phyloP scores from a whole-genome alignment of 2,329 filamentous ascomycete genomes.

The Biscogniauxia sp. region DNA sequence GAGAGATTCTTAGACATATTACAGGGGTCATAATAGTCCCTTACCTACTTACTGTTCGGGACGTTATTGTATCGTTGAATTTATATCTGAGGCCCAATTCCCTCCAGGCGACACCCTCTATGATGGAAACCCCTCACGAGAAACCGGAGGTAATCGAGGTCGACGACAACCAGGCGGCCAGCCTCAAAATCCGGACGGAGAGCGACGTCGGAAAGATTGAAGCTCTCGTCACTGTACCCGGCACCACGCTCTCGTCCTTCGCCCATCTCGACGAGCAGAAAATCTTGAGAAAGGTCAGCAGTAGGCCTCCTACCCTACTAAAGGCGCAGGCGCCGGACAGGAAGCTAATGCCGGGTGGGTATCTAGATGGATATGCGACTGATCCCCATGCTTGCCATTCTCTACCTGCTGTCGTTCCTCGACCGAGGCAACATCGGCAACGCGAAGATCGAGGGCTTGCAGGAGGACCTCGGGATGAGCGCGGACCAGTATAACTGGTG shows the following conservation, averaged over 20 bases:
- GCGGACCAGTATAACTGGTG: constrained; percentile 68
- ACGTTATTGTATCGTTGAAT: too few species aligned
- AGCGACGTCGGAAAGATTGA: constrained; percentile 22
- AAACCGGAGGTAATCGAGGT: constrained; percentile 18
- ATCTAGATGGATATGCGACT: constrained; percentile 54
- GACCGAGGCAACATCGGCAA: constrained; percentile 66
- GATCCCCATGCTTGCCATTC: constrained; percentile 61
- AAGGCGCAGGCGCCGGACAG: background rate
- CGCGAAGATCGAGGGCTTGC: constrained; percentile 61
- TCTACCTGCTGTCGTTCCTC: constrained; percentile 69
- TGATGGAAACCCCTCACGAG: constrained; percentile 20
- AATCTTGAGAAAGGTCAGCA: constrained; percentile 52
- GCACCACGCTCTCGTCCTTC: constrained; percentile 27
- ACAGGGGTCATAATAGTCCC: too few species aligned
- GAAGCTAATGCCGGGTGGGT: background rate
- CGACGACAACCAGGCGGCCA: constrained; percentile 8
- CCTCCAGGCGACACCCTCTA: background rate
- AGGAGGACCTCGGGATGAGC: constrained; percentile 55
- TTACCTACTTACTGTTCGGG: too few species aligned
- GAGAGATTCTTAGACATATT: too few species aligned
- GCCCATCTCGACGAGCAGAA: constrained; percentile 53
- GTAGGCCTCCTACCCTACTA: background rate
- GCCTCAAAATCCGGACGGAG: constrained; percentile 5
- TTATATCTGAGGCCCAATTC: too few species aligned
- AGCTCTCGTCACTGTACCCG: constrained; percentile 19